Base-by-base conservation (phyloP, 805 yeast species). In the Ogataea salicorniae region DNA sequence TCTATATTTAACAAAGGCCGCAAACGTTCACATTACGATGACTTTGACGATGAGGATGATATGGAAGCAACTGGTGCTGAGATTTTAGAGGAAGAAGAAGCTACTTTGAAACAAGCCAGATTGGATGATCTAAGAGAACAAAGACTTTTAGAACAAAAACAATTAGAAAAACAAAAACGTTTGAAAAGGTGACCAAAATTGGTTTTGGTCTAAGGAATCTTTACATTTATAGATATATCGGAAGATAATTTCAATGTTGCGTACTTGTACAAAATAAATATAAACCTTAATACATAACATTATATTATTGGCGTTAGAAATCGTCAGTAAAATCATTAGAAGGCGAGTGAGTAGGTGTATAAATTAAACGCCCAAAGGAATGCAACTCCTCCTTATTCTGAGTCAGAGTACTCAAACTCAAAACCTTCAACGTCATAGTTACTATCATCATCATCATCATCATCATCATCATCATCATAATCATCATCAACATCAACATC, bases 41-140 rank as follows among this genome's bases (percentile, higher is more conserved):
- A 71, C 51, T 62, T 70, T 26, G 66, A 67, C 35, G 70, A 73
- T 44, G 80, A 77, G 7, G 77, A 76, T 33, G 89, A 87, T 58
- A 92, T 94, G 97, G 98, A 92, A 62, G 97, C 97, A 3, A 84
- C 94, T 1, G 97, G 97, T 26, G 83, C 83, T 26, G 97, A 92
- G 53, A 80, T 94, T 22, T 69, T 89, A 38, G 87, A 80, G 47
- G 99, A 92, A 59, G 99, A 92, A 66, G 77, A 71, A 51, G 60
- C 77, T 34, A 84, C 96, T 13, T 72, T 81, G 35, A 74, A 75
- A 43, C 76, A 74, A 46, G 99, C 95, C 0, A 75, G 78, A 55
- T 52, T 74, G 37, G 99, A 94, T 61, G 99, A 92, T 60, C 69
- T 73, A 42, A 69, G 75, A 45, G 97, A 91, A 62, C 79, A 79